phyloP scores from a whole-genome alignment of 148 eudicot species.

The Camellia japonica region DNA sequence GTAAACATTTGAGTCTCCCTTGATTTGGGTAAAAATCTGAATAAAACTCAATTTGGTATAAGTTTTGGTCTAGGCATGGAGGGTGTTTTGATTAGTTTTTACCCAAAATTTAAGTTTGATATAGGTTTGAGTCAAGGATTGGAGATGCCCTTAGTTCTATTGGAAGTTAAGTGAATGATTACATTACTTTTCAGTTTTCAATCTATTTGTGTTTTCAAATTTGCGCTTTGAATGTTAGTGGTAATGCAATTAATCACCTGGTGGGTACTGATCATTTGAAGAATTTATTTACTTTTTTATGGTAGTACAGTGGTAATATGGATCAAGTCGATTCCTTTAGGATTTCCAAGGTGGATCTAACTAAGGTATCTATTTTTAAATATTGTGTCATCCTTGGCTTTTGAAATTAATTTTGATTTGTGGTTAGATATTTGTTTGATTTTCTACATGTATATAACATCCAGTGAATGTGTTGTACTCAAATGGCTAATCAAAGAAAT shows the following conservation, averaged over 20 bases:
- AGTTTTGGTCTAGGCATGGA: too few species aligned
- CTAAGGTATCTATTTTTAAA: constrained; percentile 48
- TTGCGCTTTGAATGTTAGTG: constrained; percentile 35
- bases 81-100: too few species aligned
- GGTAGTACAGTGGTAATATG: constrained; percentile 79
- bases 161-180: too few species aligned
- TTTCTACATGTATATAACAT: background rate
- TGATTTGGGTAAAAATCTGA: too few species aligned
- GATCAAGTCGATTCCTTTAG: constrained; percentile 62
- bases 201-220: background rate
- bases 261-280: constrained; percentile 73
- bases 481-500: background rate
- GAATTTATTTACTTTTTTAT: constrained; percentile 73
- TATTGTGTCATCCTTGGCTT: background rate
- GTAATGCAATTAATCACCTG: constrained; percentile 71
- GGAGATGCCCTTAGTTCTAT: too few species aligned
- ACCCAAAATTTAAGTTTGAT: too few species aligned
- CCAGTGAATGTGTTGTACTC: background rate
- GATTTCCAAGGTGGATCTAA: constrained; percentile 50
- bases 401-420: background rate
- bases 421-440: background rate
- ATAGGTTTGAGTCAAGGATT: too few species aligned
- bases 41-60: too few species aligned
- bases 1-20: too few species aligned
- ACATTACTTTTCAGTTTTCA: background rate